Percentiles rank a stretch among this genome's conserved stretches.
phyloP scores from a whole-genome alignment of 2,329 filamentous ascomycete genomes.

The Fusarium caatingaense region DNA sequence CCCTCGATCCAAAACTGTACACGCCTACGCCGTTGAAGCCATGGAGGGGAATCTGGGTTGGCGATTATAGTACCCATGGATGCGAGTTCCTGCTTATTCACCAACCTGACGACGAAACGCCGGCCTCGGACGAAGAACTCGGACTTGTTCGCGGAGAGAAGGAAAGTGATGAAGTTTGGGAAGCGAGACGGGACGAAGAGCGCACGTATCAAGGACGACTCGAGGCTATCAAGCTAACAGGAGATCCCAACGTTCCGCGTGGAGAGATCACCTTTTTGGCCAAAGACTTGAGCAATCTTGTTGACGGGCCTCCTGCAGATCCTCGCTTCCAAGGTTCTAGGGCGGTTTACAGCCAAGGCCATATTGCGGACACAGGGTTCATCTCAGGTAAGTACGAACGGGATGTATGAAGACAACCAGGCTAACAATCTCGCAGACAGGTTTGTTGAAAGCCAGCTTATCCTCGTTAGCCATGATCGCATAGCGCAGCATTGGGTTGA shows the following conservation, averaged over 20 bases:
- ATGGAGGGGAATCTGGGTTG: slow-evolving; percentile 91
- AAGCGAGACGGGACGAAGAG: slow-evolving; percentile 57
- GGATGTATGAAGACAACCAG: accelerated
- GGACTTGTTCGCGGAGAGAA: slow-evolving; percentile 53
- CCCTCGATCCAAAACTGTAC: slow-evolving; percentile 79
- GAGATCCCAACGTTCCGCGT: slow-evolving; percentile 88
- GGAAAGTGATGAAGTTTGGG: slow-evolving; percentile 61
- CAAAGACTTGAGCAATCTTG: slow-evolving; percentile 80
- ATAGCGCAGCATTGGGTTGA: slow-evolving; percentile 85
- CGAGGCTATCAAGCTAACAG: slow-evolving; percentile 90
- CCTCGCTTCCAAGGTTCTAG: slow-evolving; percentile 77
- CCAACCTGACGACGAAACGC: slow-evolving; percentile 68
- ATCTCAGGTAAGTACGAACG: slow-evolving; percentile 65
- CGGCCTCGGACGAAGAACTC: slow-evolving; percentile 53
- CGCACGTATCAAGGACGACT: slow-evolving; percentile 73
- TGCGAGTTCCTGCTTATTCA: slow-evolving; percentile 88
- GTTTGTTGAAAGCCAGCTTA: slow-evolving; percentile 79
- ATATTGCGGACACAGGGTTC: slow-evolving; percentile 81
- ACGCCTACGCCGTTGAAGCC: slow-evolving; percentile 83
- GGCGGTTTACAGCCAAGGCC: slow-evolving; percentile 79
- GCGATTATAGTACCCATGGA: slow-evolving; percentile 88
- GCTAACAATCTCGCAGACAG: slow-evolving; percentile 63
- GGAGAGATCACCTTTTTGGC: slow-evolving; percentile 86
- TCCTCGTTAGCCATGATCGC: slow-evolving; percentile 80
- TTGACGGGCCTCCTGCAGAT: slow-evolving; percentile 70